A percentile compares a stretch with the other conserved stretches of the same genome.
Conservation (phyloP, 305 asterid genomes). For the Fraxinus latifolia region DNA sequence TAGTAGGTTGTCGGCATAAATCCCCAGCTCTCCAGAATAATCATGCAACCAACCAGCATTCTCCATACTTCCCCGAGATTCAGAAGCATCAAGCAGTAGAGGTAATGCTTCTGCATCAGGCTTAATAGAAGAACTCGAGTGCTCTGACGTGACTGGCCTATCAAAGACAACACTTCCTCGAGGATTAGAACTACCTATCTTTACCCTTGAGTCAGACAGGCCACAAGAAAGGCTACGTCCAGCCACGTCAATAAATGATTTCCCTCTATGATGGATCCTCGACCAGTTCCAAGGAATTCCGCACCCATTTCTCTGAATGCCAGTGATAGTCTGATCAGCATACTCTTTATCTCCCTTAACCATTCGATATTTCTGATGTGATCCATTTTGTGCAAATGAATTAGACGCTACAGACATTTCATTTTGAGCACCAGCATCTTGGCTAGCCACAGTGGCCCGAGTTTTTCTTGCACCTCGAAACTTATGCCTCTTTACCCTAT, state of each 20-base stretch:
- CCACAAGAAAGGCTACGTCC: conserved; percentile 94
- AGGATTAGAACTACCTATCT: conserved; percentile 43
- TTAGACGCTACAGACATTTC: conserved; percentile 91
- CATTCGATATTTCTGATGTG: conserved; percentile 31
- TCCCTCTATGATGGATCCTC: conserved; percentile 79
- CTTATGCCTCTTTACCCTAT: conserved; percentile 61
- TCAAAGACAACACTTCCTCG: conserved; percentile 43
- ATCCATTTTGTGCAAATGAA: conserved; percentile 52
- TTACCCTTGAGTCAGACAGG: conserved; percentile 66
- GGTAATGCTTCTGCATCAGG: conserved; percentile 85
- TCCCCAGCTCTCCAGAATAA: conserved; percentile 84
- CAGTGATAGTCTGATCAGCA: conserved; percentile 38
- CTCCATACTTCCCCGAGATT: conserved; percentile 63
- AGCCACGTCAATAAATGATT: conserved; percentile 77
- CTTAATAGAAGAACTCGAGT: conserved; percentile 63
- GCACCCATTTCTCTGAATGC: conserved; percentile 71
- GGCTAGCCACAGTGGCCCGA: conserved; percentile 42
- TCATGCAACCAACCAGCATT: conserved; percentile 73
- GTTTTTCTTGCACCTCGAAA: conserved; percentile 67
- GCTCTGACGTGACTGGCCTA: conserved; percentile 50
- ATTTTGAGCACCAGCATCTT: conserved; percentile 50
- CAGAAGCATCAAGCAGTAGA: conserved; percentile 68
- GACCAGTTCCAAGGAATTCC: conserved; percentile 98
- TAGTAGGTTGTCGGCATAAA: conserved; percentile 69
- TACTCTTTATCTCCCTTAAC: conserved; percentile 44